These are phyloP conservation scores for Metahyphopichia silvanorum DNA, from an alignment of 805 yeast species.

Conservation along the genomic window DNA sequence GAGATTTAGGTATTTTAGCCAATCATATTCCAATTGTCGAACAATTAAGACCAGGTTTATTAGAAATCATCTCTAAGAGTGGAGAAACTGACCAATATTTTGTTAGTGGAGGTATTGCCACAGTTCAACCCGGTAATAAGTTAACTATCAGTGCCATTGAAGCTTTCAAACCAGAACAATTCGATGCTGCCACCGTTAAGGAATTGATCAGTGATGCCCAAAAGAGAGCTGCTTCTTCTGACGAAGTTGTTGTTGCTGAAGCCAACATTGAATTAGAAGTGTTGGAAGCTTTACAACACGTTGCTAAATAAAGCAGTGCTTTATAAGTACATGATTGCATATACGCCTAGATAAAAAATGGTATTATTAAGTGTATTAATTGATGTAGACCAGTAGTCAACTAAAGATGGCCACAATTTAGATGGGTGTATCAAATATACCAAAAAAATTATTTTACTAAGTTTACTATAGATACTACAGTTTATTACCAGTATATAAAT, in stretches of 20 bases:
- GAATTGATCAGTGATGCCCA: constrained; percentile 87
- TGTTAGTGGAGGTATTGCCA: constrained; percentile 94
- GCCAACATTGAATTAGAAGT: constrained; percentile 96
- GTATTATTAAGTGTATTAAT: no score
- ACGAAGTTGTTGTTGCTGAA: constrained; percentile 87
- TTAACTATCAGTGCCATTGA: constrained; percentile 91
- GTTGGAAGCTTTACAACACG: constrained; percentile 85
- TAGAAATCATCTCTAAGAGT: constrained; percentile 81
- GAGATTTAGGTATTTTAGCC: constrained; percentile 95
- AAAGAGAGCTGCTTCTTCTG: constrained; percentile 81
- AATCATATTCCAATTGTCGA: constrained; percentile 97
- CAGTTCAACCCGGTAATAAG: constrained; percentile 91
- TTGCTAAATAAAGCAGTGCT: constrained; percentile 54
- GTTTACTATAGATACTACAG: no score
- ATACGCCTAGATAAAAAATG: constrained; percentile 1
- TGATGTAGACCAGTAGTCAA: no score
- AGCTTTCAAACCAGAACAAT: constrained; percentile 88
- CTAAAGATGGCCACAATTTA: no score
- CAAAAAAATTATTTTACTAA: no score
- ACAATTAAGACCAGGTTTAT: constrained; percentile 93
- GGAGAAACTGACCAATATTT: constrained; percentile 76
- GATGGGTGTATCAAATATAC: no score
- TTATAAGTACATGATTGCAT: not conserved
- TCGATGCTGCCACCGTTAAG: constrained; percentile 77
- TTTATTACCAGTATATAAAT: no score